Base-by-base conservation (phyloP, 1,284 basidiomycete species). In the Cryptococcus maquisensis region DNA sequence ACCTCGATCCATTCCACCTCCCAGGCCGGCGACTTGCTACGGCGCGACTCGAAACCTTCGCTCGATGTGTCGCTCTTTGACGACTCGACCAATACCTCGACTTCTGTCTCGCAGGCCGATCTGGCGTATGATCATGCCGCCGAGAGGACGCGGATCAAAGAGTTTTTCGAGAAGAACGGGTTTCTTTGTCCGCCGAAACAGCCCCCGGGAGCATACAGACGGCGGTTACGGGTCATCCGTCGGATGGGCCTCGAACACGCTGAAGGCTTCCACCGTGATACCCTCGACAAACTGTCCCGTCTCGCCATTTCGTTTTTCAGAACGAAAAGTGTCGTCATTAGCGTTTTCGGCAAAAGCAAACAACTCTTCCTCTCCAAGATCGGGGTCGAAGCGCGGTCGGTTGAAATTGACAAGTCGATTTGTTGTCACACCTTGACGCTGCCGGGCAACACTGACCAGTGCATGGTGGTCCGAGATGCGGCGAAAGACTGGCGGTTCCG, bases 131-230 rank as follows among this genome's bases (percentile, higher is more conserved):
- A 66, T 45, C 51, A 59, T 24, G 52, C 39, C 1, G 56, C 49
- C 13, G 68, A 70, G 38, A 55, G 64, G 12, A 52, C 57, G 2
- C 51, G 69, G 4, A 51, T 71, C 0, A 55, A 61, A 15, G 49
- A 60, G 13, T 71, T 68, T 42, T 73, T 60, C 49, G 49, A 66
- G 24, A 41, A 57, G 7, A 47, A 67, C 26, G 71, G 69, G 0
- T 71, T 68, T 47, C 53, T 73, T 50, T 68, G 68, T 44, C 63
- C 71, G 3, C 69, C 69, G 13, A 54, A 52, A 10, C 69, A 70
- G 55, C n/a, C 67, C 7, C 61, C 63, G 3, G 64, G 65, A 24
- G 57, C 52, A 9, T 43, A 50, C 3, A 56, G 67, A 10, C 55
- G 69, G 18, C 62, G 71, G 16, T 47, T 73, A 18, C 59, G 67